Percentiles rank a stretch among this genome's conserved stretches.
These are phyloP conservation scores for Chytriomyces confervae DNA, from an alignment of 192 early-diverging fungal species.

Conservation along the genomic window DNA sequence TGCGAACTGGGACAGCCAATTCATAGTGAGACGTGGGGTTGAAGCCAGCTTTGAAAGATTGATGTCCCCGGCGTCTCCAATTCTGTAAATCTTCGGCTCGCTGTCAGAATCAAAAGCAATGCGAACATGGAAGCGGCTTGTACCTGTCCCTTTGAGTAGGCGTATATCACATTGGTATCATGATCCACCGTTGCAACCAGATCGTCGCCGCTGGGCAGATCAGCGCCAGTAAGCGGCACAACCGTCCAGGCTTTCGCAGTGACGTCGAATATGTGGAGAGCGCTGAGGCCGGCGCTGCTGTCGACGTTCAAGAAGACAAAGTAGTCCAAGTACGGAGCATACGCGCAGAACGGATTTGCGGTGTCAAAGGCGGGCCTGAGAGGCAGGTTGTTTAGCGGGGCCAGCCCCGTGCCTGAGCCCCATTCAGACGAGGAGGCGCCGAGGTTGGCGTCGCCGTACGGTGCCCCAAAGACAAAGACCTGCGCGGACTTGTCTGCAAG, in stretches of 20 bases:
- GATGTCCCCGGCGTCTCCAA: slow-evolving; percentile 14
- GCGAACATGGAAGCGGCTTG: neutral
- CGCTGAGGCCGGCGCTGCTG: neutral
- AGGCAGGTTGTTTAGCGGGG: slow-evolving; percentile 13
- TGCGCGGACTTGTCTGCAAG: slow-evolving; percentile 13
- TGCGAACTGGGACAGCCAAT: slow-evolving; percentile 4
- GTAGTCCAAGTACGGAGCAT: slow-evolving; percentile 11
- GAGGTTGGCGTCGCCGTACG: slow-evolving; percentile 30
- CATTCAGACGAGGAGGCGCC: slow-evolving; percentile 13
- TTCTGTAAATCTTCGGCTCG: slow-evolving; percentile 4
- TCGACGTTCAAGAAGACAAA: slow-evolving; percentile 23
- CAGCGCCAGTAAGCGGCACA: slow-evolving; percentile 3
- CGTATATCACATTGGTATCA: slow-evolving; percentile 27
- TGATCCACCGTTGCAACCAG: slow-evolving; percentile 24
- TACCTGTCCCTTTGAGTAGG: slow-evolving; percentile 18
- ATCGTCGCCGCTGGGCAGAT: neutral
- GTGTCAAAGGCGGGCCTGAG: slow-evolving; percentile 25
- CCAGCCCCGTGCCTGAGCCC: slow-evolving; percentile 1
- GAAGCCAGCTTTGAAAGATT: slow-evolving; percentile 4
- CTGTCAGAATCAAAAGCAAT: neutral
- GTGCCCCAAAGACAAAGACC: slow-evolving; percentile 23
- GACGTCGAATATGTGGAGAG: slow-evolving; percentile 15
- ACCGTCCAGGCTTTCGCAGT: slow-evolving; percentile 2
- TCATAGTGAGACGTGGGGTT: neutral
- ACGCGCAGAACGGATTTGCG: slow-evolving; percentile 23